These are phyloP conservation scores for Pseudocercospora musae DNA, from an alignment of 2,329 filamentous ascomycete species.

Conservation along the genomic window DNA sequence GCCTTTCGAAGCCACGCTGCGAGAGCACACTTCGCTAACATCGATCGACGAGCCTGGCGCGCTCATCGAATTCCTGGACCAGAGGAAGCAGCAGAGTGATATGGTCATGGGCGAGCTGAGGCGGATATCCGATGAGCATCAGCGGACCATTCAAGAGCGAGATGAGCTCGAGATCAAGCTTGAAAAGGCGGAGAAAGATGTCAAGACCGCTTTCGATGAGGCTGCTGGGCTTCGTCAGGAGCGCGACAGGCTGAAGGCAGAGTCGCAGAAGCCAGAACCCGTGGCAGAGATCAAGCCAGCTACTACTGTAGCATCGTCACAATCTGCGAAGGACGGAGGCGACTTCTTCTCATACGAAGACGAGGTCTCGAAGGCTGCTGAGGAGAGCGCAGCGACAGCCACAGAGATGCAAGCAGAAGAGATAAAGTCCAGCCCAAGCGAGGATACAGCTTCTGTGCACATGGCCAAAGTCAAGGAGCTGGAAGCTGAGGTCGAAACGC, in stretches of 20 bases:
- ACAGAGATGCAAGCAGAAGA: conserved; percentile 50
- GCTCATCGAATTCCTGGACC: conserved; percentile 84
- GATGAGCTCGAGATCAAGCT: conserved; percentile 75
- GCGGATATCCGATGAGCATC: conserved; percentile 61
- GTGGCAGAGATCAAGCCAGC: conserved; percentile 1
- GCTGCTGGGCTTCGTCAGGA: conserved; percentile 53
- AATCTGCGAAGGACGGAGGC: conserved; percentile 42
- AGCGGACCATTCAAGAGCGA: conserved; percentile 54
- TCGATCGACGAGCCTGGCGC: conserved; percentile 83
- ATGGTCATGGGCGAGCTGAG: conserved; percentile 95
- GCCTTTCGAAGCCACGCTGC: conserved; percentile 84
- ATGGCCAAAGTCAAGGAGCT: conserved; percentile 62
- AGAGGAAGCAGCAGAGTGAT: conserved; percentile 78
- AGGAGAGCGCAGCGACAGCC: neutral
- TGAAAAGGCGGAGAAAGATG: conserved; percentile 63
- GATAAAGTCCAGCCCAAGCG: conserved; percentile 58
- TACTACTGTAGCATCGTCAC: neutral
- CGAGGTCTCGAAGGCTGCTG: conserved; percentile 47
- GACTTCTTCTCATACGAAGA: conserved; percentile 92
- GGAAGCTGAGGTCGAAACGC: conserved; percentile 61
- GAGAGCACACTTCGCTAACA: conserved; percentile 86
- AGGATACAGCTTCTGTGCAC: conserved; percentile 47
- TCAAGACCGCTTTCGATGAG: conserved; percentile 62
- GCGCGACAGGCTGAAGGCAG: conserved; percentile 20
- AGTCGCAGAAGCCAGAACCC: neutral